phyloP scores from a whole-genome alignment of 768 basidiomycete species.

The Fomitopsis serialis region DNA sequence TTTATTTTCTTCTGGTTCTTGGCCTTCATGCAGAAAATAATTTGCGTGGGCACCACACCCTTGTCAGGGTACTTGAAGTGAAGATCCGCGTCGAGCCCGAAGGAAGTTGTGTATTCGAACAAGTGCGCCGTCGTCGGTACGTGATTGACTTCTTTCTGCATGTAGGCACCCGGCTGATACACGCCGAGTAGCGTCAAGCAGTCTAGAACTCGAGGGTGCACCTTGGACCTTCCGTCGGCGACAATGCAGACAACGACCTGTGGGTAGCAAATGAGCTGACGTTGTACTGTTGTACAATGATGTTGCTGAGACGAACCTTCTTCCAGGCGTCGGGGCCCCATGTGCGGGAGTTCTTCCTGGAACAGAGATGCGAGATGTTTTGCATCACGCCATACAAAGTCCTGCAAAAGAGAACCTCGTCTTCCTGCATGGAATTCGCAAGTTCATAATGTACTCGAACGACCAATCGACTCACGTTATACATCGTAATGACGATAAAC shows the following conservation, averaged over 20 bases:
- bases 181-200: constrained; percentile 90
- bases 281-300: too few relatives aligned
- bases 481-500: constrained; percentile 95
- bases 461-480: constrained; percentile 63
- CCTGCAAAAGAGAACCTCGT: constrained; percentile 86
- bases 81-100: constrained; percentile 71
- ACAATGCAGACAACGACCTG: constrained; percentile 92
- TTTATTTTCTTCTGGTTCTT: constrained; percentile 98
- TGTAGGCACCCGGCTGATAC: constrained; percentile 69
- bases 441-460: too few relatives aligned
- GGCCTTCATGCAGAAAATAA: constrained; percentile 88
- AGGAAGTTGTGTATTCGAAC: constrained; percentile 85
- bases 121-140: constrained; percentile 69
- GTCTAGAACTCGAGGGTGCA: constrained; percentile 81
- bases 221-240: constrained; percentile 78
- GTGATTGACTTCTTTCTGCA: constrained; percentile 63
- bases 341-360: constrained; percentile 85
- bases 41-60: constrained; percentile 92
- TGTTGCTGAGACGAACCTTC: constrained; percentile 46
- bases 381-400: constrained; percentile 95
- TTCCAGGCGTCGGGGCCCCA: constrained; percentile 98
- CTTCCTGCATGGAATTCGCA: constrained; percentile 48
- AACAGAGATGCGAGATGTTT: constrained; percentile 75
- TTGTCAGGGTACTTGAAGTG: constrained; percentile 89
- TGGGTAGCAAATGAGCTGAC: background rate